Conservation (phyloP, 257 asterid genomes). For the Buddleja alternifolia region DNA sequence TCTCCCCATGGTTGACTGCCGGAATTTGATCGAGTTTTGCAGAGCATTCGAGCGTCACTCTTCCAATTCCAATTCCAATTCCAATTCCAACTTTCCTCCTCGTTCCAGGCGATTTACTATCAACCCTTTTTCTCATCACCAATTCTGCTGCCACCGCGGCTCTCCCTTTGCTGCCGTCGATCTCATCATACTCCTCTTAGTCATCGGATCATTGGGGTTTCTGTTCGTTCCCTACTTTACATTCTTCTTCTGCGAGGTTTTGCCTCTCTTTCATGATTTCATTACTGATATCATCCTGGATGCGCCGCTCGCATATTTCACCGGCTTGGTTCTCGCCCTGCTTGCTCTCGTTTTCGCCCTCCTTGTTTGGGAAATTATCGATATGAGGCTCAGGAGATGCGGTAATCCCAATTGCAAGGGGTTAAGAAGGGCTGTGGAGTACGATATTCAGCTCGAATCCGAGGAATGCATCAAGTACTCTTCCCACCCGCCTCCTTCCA, state of each 20-base stretch:
- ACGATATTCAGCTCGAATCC: slow-evolving; percentile 61
- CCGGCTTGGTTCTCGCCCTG: slow-evolving; percentile 40
- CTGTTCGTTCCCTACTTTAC: slow-evolving; percentile 45
- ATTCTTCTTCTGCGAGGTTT: slow-evolving; percentile 33
- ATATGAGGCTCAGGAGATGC: slow-evolving; percentile 51
- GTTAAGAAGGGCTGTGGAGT: slow-evolving; percentile 57
- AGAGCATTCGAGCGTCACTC: slow-evolving; percentile 47
- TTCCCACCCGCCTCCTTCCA: slow-evolving; percentile 26
- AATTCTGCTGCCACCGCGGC: slow-evolving; percentile 45
- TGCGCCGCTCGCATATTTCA: slow-evolving; percentile 49
- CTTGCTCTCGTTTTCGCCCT: slow-evolving; percentile 35
- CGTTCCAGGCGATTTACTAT: slow-evolving; percentile 26
- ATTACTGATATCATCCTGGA: slow-evolving; percentile 44
- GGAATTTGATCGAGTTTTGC: slow-evolving; percentile 64
- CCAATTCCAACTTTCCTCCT: slow-evolving; percentile 19
- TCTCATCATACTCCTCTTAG: slow-evolving; percentile 43
- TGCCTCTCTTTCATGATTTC: slow-evolving; percentile 30
- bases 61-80: slow-evolving; percentile 28
- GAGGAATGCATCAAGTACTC: slow-evolving; percentile 59
- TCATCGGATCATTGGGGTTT: slow-evolving; percentile 47
- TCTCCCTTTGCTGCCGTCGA: slow-evolving; percentile 56
- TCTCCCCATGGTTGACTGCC: slow-evolving; percentile 61
- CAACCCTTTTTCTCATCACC: slow-evolving; percentile 44
- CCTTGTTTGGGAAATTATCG: slow-evolving; percentile 39
- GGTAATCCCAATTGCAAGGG: slow-evolving; percentile 55